phyloP scores from a whole-genome alignment of 2,329 filamentous ascomycete genomes.

The Botryotinia calthae region DNA sequence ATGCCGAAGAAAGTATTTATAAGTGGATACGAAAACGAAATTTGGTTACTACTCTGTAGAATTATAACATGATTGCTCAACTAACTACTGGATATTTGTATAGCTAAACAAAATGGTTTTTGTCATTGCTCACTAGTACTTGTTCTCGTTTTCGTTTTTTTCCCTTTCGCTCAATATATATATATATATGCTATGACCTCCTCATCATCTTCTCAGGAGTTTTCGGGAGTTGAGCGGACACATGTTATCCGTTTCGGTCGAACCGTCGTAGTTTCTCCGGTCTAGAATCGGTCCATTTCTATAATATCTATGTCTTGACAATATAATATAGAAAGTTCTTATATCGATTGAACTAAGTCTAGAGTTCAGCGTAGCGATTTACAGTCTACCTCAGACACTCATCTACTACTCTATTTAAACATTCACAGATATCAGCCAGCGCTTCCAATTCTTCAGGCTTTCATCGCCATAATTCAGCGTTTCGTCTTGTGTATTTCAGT shows the following conservation, averaged over 20 bases:
- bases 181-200: neutral
- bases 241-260: neutral
- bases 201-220: neutral
- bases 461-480: accelerated
- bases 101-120: neutral
- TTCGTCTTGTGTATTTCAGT: neutral
- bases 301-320: neutral
- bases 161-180: neutral
- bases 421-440: neutral
- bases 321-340: neutral
- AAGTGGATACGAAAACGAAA: neutral
- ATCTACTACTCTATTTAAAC: neutral
- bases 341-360: neutral
- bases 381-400: neutral
- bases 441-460: neutral
- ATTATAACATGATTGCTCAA: neutral
- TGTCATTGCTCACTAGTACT: neutral
- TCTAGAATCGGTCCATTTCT: neutral
- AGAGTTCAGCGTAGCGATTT: neutral
- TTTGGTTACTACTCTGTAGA: neutral
- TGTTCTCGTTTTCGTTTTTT: neutral
- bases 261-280: neutral
- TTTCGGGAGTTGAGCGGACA: neutral
- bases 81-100: neutral
- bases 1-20: neutral